Evolutionary conservation across 1,284 basidiomycete genomes (phyloP).

Genomic region (Ustilago hordei): DNA sequence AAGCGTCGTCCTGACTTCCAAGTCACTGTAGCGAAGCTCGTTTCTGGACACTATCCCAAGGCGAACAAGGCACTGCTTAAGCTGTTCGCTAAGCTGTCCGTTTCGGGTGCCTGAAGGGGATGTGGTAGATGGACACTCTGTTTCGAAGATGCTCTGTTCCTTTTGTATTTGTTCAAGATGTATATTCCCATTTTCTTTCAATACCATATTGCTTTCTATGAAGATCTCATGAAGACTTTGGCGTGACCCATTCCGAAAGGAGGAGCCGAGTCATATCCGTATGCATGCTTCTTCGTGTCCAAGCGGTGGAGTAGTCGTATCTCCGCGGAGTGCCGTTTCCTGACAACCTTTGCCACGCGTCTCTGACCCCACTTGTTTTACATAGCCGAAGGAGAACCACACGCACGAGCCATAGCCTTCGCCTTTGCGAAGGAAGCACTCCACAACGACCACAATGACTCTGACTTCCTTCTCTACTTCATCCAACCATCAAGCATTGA

Average conservation of each 20-base stretch:
- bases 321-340: background rate
- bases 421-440: background rate
- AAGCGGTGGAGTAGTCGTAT: background rate
- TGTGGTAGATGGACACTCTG: slow-evolving; percentile 8
- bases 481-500: background rate
- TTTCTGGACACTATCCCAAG: slow-evolving; percentile 50
- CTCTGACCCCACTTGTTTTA: background rate
- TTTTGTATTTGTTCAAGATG: background rate
- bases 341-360: background rate
- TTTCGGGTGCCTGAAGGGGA: slow-evolving; percentile 6
- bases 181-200: background rate
- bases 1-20: slow-evolving; percentile 58
- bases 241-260: too few relatives aligned
- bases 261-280: too few relatives aligned
- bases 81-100: slow-evolving; percentile 56
- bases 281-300: too few relatives aligned
- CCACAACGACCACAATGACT: background rate
- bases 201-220: too few relatives aligned
- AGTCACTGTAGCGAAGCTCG: slow-evolving; percentile 47
- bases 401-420: background rate
- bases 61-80: slow-evolving; percentile 54
- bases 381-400: background rate
- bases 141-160: background rate
- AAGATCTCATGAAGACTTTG: too few relatives aligned
- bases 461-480: background rate